phyloP scores from a whole-genome alignment of 2,329 filamentous ascomycete genomes.

The Arthroderma uncinatum region DNA sequence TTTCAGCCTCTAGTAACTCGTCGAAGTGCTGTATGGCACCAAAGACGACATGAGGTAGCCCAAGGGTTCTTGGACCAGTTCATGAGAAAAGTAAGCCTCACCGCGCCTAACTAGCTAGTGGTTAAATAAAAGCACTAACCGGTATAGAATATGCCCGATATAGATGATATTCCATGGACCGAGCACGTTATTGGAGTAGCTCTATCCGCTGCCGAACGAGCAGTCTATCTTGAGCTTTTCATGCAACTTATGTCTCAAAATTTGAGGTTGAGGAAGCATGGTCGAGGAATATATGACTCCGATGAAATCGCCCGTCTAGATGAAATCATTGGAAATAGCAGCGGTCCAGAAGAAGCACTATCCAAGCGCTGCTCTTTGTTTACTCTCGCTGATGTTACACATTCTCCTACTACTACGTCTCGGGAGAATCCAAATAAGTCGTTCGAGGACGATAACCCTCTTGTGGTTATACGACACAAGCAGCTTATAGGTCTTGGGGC shows the following conservation, averaged over 20 bases:
- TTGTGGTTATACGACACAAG: neutral
- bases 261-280: constrained; percentile 31
- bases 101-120: neutral
- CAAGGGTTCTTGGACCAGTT: constrained; percentile 47
- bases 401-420: neutral
- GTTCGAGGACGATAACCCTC: neutral
- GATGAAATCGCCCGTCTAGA: constrained; percentile 33
- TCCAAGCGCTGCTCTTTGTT: constrained; percentile 37
- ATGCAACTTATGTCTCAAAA: constrained; percentile 43
- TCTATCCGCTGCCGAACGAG: constrained; percentile 39
- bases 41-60: constrained; percentile 40
- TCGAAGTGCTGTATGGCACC: constrained; percentile 43
- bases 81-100: constrained; percentile 32
- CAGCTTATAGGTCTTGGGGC: constrained; percentile 19
- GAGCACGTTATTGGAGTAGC: constrained; percentile 37
- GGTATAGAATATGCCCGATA: constrained; percentile 32
- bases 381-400: neutral
- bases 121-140: constrained; percentile 3
- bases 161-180: constrained; percentile 35
- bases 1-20: constrained; percentile 44
- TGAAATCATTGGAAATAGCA: constrained; percentile 36
- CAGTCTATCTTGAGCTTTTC: constrained; percentile 45
- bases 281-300: constrained; percentile 19
- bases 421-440: neutral
- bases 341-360: constrained; percentile 43